Base-by-base conservation (phyloP, 768 basidiomycete genomes). In the Russula ochroleuca region DNA sequence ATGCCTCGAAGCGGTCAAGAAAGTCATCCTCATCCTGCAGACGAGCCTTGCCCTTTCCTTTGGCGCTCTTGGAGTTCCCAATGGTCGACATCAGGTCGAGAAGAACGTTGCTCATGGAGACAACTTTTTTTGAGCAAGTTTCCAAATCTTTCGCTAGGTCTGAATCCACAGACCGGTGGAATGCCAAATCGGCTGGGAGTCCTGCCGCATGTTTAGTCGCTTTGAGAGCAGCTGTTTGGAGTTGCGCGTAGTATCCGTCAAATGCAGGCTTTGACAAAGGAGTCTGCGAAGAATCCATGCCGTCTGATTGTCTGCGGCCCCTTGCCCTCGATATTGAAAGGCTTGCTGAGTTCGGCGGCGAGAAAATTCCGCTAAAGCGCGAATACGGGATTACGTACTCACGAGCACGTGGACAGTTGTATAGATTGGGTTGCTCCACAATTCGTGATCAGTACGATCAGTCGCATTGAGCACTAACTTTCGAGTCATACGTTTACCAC, bases 81-180 rank as follows among this genome's bases (percentile, higher is more conserved):
- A 78, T 75, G 66, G 80, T 79, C 15, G 79, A 74, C 11, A 80
- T 79, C 3, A 87, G 73, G 28, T 72, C 70, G 48, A 97, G 71
- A 19, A 94, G 77, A 59, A 77, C 78, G 71, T 89, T 88, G 2
- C 87, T 83, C 23, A 94, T 69, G 9, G 77, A 73, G 23, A 97
- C 79, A 2, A 95, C 80, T 35, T 84, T 79, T 17, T 80, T 74
- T 0, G 90, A 87, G 60, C 90, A 81, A 4, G 70, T 73, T 70
- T 98, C 94, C 40, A 97, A 74, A 47, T 86, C 83, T 59, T 78
- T 78, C 2, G 87, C 88, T 59, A 97, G 79, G 2, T 75, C 78
- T 5, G 82, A 74, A 73, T 95, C 88, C 66, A 98, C 83, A 2
- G 94, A 90, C 25, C 92, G 87, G 75, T 97, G 92, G 74, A 94